Evolutionary conservation across 1,284 basidiomycete species (phyloP), one percentile per base, ranked within the genome.

Genomic region (Cryptococcus sp.): DNA sequence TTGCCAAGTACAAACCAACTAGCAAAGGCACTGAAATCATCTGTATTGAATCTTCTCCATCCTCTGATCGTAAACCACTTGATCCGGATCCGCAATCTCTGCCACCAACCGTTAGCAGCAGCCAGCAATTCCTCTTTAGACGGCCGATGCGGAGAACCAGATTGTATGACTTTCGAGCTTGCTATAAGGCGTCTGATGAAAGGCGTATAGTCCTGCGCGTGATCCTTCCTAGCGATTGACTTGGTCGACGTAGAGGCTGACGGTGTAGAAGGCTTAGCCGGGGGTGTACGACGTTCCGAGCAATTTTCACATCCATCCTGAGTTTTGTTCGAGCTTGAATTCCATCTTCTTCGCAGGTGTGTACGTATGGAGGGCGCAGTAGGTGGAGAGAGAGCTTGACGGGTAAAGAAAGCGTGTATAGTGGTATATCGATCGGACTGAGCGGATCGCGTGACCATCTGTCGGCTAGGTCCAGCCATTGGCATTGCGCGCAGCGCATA

Each of bases 31-130:
- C 91, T 94, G 53, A 96, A 87, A 72, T 98, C 96, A 71, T 99
- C 96, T 46, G 89, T 87, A 61, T 97, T 93, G 77, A 96, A 99
- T 62, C 85, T 86, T 31, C 94, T 83, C 77, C 97, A 99, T 1
- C 91, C 91, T 59, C 90, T 83, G 63, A 98, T 96, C 10, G 91
- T 93, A 61, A 94, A 88, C 96, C 96, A 99, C 71, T 92, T 92
- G 77, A 97, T 91, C n/a, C 91, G 83, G 60, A 99, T 90, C 14
- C 87, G 82, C 32, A 90, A 73, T 2, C 96, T 83, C 61, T 94
- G 83, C 86, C 91, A 94, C 73, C 93, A 92, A 7, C 86, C 85
- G 43, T 82, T 87, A 2, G 94, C 86, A 3, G 91, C 85, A 23
- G 82, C 83, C 36, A 98, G 79, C 52, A 98, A 84, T 64, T 98